Conservation (phyloP, 352 stramenopile genomes). For the Phytophthora palmivora region DNA sequence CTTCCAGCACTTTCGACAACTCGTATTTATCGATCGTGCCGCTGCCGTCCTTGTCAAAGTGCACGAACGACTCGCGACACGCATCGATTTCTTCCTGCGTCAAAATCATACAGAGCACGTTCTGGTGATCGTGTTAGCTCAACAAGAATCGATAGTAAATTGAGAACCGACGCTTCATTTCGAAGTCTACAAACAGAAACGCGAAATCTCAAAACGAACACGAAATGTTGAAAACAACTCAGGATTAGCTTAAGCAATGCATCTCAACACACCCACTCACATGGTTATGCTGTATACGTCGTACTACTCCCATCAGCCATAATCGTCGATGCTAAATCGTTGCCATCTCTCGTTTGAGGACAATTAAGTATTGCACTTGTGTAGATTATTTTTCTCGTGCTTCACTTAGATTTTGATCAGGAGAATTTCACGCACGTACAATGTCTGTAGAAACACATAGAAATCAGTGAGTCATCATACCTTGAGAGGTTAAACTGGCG, state of each 20-base stretch:
- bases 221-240: conserved; percentile 15
- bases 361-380: conserved; percentile 8
- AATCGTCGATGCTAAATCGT: conserved; percentile 31
- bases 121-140: too few relatives aligned
- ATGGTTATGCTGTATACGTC: not conserved
- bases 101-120: conserved; percentile 81
- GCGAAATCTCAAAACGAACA: conserved; percentile 6
- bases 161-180: conserved; percentile 26
- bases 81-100: conserved; percentile 97
- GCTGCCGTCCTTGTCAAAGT: conserved; percentile 96
- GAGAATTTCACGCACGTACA: conserved; percentile 59
- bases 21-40: conserved; percentile 97
- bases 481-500: not conserved
- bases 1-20: conserved; percentile 95
- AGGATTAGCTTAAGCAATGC: conserved; percentile 7
- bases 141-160: not conserved
- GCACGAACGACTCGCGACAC: conserved; percentile 96
- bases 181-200: conserved; percentile 4
- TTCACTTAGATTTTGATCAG: conserved; percentile 51
- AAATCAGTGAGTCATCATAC: conserved; percentile 23
- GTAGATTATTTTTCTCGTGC: conserved; percentile 4
- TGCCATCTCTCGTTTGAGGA: conserved; percentile 7
- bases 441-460: conserved; percentile 34
- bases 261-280: not conserved
- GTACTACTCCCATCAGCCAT: conserved; percentile 4